Evolutionary conservation across 2,329 filamentous ascomycete species (phyloP).

Genomic region (Kalaharituber pfeilii): DNA sequence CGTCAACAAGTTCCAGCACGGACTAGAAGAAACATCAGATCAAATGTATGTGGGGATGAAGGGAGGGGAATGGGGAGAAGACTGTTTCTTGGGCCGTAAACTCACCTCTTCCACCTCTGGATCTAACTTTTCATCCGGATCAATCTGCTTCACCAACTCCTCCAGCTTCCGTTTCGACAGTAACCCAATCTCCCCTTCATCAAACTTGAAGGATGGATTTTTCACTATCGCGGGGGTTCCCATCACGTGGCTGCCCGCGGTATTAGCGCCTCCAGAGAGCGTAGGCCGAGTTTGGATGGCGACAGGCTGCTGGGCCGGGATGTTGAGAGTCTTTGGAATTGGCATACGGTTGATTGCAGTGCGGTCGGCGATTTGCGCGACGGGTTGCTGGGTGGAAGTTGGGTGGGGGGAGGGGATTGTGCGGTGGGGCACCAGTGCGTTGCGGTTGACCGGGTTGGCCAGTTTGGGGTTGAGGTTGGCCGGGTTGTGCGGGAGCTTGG

Average conservation of each 20-base stretch:
- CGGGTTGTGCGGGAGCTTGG: too few relatives aligned
- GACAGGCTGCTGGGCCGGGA: conserved; percentile 56
- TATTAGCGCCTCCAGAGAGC: conserved; percentile 55
- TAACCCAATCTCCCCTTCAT: conserved; percentile 80
- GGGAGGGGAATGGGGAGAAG: conserved; percentile 7
- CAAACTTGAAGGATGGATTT: conserved; percentile 66
- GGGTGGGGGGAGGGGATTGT: neutral
- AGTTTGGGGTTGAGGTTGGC: too few relatives aligned
- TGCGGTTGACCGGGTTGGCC: neutral
- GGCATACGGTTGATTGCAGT: conserved; percentile 32
- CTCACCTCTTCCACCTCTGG: conserved; percentile 90
- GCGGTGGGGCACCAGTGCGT: neutral
- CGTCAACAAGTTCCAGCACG: conserved; percentile 74
- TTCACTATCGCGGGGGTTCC: conserved; percentile 71
- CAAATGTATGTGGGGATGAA: conserved; percentile 4
- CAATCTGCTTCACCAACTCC: conserved; percentile 84
- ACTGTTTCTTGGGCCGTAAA: conserved; percentile 2
- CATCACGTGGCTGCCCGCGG: conserved; percentile 64
- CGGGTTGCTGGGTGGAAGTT: conserved; percentile 3
- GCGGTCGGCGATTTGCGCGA: conserved; percentile 10
- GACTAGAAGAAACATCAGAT: conserved; percentile 37
- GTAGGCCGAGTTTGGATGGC: conserved; percentile 65
- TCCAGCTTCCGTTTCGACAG: conserved; percentile 97
- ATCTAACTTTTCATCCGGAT: conserved; percentile 59
- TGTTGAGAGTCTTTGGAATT: conserved; percentile 65